phyloP scores from a whole-genome alignment of 73 alveolate genomes.

The Symbiodinium natans region DNA sequence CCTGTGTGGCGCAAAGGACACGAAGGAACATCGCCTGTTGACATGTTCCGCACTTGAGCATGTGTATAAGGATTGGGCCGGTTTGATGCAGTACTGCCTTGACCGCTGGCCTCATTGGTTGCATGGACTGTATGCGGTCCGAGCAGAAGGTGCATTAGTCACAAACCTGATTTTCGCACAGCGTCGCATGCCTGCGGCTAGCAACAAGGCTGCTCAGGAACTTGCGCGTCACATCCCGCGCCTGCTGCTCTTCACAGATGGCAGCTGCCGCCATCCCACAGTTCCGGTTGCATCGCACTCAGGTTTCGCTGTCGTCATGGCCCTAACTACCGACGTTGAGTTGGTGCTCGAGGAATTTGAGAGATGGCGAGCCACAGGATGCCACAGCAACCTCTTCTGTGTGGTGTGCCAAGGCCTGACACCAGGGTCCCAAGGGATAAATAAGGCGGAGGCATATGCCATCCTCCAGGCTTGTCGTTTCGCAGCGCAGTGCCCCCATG shows the following conservation, averaged over 20 bases:
- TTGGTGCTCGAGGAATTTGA: background rate
- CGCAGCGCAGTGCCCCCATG: background rate
- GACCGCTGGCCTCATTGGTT: background rate
- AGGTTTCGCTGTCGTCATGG: background rate
- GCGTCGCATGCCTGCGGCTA: background rate
- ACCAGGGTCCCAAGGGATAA: background rate
- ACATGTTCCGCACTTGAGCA: background rate
- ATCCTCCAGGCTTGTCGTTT: background rate
- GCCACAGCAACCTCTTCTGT: background rate
- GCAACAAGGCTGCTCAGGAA: background rate
- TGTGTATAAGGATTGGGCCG: too few relatives aligned
- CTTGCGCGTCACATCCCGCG: background rate
- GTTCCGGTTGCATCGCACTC: background rate
- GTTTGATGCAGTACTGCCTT: background rate
- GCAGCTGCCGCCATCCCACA: background rate
- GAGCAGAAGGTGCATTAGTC: background rate
- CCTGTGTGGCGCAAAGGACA: background rate
- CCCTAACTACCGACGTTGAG: background rate
- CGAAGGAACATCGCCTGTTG: background rate
- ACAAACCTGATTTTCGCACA: background rate
- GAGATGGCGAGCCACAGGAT: background rate
- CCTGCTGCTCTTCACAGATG: background rate
- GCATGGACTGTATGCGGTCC: background rate
- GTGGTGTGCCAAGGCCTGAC: background rate
- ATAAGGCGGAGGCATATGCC: background rate